Conservation (phyloP, 352 stramenopile genomes). For the Vaucheria bursata region DNA sequence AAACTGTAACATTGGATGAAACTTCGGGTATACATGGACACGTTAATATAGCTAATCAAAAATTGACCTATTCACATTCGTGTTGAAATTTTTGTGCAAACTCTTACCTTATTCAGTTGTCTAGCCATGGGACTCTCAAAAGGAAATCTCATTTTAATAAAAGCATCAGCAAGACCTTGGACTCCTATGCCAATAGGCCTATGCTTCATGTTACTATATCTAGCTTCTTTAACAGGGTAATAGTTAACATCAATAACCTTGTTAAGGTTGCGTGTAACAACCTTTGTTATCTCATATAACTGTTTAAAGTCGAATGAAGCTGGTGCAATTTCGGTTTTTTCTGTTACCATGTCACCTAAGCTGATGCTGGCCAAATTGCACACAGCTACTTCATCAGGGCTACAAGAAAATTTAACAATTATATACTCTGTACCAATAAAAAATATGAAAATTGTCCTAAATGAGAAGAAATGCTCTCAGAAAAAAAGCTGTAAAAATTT, state of each 20-base stretch:
- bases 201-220: slow-evolving; percentile 90
- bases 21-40: not conserved
- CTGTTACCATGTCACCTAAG: slow-evolving; percentile 85
- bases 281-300: slow-evolving; percentile 80
- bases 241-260: slow-evolving; percentile 99
- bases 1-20: not conserved
- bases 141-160: slow-evolving; percentile 89
- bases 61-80: not conserved
- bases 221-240: slow-evolving; percentile 83
- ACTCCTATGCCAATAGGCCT: slow-evolving; percentile 96
- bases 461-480: no score
- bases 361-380: slow-evolving; percentile 97
- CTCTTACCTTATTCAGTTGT: slow-evolving; percentile 78
- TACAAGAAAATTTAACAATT: no score
- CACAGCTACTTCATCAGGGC: slow-evolving; percentile 45
- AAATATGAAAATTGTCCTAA: no score
- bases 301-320: slow-evolving; percentile 87
- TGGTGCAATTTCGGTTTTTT: slow-evolving; percentile 2
- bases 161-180: slow-evolving; percentile 92
- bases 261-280: slow-evolving; percentile 95
- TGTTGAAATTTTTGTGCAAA: not conserved
- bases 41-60: no score
- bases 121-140: slow-evolving; percentile 85
- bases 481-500: no score
- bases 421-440: no score